Evolutionary conservation across 2,329 filamentous ascomycete species (phyloP), one percentile per base, ranked within the genome.

Genomic region (Blastomyces emzantsi): DNA sequence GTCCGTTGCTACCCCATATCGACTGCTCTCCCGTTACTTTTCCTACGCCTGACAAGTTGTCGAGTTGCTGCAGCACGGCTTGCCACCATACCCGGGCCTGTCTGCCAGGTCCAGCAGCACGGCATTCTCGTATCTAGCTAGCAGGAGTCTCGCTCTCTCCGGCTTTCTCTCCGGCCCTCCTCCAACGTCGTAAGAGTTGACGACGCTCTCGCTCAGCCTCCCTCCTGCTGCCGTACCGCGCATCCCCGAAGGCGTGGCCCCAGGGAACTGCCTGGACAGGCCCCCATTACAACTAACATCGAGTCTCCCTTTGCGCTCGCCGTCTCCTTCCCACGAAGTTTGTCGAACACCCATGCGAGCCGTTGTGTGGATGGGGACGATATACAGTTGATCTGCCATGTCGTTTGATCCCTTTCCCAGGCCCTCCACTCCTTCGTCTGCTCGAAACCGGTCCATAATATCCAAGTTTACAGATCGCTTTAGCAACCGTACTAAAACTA

Each of bases 381-480:
- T 68, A 66, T 68, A 63, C 68, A 64, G 69, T 57, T 68, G 69
- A 66, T 69, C 69, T 73, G 75, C 74, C 75, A 78, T 78, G 76
- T 77, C 76, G 69, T 71, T 75, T 71, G 73, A 76, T 66, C 72
- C 70, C 69, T 66, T 71, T 64, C 65, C 70, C 68, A 64, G 73
- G 66, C 70, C 73, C 65, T 68, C 73, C 61, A 70, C 72, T 68
- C 70, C 73, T 69, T 73, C 73, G 69, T 73, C 73, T 67, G 69
- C 75, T 70, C 74, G 77, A 67, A 76, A 75, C 71, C 74, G 74
- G 65, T 79, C 75, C 51, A 64, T 80, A 55, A 72, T 87, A 55
- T 82, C 82, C 64, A 81, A 81, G 69, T 78, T 87, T 67, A 81
- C 81, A 63, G 81, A 80, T 64, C 82, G 83, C 36, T 80, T 87